phyloP scores from a whole-genome alignment of 768 basidiomycete genomes.

The Omphalotus guepiniiformis region DNA sequence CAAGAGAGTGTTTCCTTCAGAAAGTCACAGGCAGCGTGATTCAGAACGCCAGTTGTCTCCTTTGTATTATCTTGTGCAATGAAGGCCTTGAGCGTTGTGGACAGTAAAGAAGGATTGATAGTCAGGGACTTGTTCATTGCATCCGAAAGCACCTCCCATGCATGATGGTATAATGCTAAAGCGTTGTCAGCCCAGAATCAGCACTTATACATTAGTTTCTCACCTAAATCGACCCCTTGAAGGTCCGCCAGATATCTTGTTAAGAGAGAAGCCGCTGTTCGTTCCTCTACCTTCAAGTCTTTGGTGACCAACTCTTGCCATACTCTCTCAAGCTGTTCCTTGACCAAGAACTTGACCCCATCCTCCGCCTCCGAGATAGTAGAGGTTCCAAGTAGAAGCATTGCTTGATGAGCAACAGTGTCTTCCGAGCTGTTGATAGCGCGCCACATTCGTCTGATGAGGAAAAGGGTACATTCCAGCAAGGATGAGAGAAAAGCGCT shows the following conservation, averaged over 20 bases:
- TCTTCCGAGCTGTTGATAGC: slow-evolving; percentile 8
- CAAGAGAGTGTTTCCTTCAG: slow-evolving; percentile 24
- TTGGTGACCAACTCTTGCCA: slow-evolving; percentile 44
- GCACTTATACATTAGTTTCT: too few species aligned
- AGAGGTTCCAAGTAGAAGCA: neutral
- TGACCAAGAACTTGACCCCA: slow-evolving; percentile 29
- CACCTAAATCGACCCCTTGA: slow-evolving; percentile 24
- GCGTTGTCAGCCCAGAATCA: too few species aligned
- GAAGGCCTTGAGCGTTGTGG: too few species aligned
- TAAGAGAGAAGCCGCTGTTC: slow-evolving; percentile 38
- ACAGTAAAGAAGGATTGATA: too few species aligned
- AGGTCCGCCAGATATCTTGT: slow-evolving; percentile 36
- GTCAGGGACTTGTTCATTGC: too few species aligned
- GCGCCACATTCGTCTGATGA: slow-evolving; percentile 39
- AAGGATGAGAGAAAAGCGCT: slow-evolving; percentile 67
- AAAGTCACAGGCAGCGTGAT: slow-evolving; percentile 18
- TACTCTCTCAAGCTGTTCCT: slow-evolving; percentile 39
- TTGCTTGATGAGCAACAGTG: neutral
- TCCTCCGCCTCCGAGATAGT: neutral
- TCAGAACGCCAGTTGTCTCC: too few species aligned
- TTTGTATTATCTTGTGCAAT: too few species aligned
- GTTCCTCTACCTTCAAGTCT: slow-evolving; percentile 44
- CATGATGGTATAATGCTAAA: too few species aligned
- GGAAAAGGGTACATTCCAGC: slow-evolving; percentile 65
- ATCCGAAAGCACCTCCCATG: too few species aligned